Conservation (phyloP, 2,329 filamentous ascomycete genomes). For the Clarireedia paspali region DNA sequence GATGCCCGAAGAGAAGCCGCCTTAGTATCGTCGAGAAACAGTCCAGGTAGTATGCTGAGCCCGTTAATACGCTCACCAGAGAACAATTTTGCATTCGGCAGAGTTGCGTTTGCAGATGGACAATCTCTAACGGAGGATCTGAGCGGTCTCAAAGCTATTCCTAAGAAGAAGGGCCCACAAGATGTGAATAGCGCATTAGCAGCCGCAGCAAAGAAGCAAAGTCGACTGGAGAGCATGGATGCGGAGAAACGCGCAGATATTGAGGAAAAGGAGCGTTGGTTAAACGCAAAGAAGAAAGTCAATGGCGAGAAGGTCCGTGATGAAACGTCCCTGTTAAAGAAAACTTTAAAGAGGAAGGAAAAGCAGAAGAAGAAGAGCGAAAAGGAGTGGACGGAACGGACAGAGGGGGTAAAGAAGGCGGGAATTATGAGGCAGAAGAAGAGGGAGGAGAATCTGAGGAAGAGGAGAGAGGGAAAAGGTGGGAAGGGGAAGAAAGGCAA, state of each 20-base stretch:
- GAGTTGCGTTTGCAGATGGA: constrained; percentile 85
- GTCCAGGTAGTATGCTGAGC: constrained; percentile 49
- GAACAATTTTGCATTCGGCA: constrained; percentile 80
- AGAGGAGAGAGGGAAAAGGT: constrained; percentile 68
- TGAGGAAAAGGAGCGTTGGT: constrained; percentile 89
- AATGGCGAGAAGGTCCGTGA: constrained; percentile 87
- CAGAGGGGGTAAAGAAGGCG: constrained; percentile 64
- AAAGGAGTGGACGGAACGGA: constrained; percentile 73
- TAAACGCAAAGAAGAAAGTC: constrained; percentile 79
- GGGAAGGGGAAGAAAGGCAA: constrained; percentile 51
- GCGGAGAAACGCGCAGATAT: constrained; percentile 77
- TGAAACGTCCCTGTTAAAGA: constrained; percentile 81
- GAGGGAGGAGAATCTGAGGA: constrained; percentile 69
- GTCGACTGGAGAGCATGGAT: constrained; percentile 67
- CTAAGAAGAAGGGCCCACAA: constrained; percentile 73
- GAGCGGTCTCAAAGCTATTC: constrained; percentile 52
- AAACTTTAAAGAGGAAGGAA: constrained; percentile 90
- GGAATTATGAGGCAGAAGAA: constrained; percentile 77
- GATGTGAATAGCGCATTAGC: constrained; percentile 83
- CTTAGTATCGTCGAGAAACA: constrained; percentile 51
- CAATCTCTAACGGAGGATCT: constrained; percentile 68
- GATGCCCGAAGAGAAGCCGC: constrained; percentile 57
- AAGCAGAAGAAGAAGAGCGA: constrained; percentile 84
- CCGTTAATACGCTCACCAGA: constrained; percentile 45
- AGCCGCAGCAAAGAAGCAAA: constrained; percentile 78